Percentiles rank a stretch among this genome's conserved stretches.
These are phyloP conservation scores for Magnaporthiopsis rhizophila DNA, from an alignment of 2,329 filamentous ascomycete species.

Conservation along the genomic window DNA sequence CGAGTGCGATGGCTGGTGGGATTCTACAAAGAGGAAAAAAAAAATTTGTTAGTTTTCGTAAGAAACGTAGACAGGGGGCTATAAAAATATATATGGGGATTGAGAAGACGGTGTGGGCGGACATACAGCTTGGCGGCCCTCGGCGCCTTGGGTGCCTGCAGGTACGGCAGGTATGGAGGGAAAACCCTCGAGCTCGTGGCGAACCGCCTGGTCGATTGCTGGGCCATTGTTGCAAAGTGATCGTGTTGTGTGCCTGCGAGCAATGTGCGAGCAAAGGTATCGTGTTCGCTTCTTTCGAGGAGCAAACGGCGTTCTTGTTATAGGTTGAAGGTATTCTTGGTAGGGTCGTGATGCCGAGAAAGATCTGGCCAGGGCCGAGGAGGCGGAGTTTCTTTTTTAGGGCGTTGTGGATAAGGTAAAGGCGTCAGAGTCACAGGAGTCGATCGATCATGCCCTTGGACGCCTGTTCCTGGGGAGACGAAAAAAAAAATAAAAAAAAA, in stretches of 20 bases:
- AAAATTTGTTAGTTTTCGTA: neutral
- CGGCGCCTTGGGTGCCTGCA: slow-evolving; percentile 15
- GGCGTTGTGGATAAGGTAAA: neutral
- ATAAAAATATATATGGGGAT: neutral
- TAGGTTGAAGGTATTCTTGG: neutral
- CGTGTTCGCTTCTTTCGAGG: neutral
- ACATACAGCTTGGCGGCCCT: slow-evolving; percentile 9
- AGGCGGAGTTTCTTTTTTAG: neutral
- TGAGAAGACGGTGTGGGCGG: neutral
- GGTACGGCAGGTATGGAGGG: slow-evolving; percentile 22
- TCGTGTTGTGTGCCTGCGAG: neutral
- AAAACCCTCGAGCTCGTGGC: slow-evolving; percentile 15
- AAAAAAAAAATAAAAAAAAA: too few species aligned
- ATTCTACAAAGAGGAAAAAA: slow-evolving; percentile 14
- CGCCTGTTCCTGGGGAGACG: too few species aligned
- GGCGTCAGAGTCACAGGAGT: too few species aligned
- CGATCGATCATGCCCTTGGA: neutral
- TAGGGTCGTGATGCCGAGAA: too few species aligned
- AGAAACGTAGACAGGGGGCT: neutral
- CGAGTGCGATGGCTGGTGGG: slow-evolving; percentile 16
- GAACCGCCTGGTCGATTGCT: slow-evolving; percentile 3
- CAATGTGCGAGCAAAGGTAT: too few species aligned
- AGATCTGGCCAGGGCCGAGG: neutral
- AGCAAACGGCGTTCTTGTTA: neutral
- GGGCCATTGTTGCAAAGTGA: neutral